Evolutionary conservation across 2,329 filamentous ascomycete genomes (phyloP).

Genomic region (Metarhizium anisopliae): DNA sequence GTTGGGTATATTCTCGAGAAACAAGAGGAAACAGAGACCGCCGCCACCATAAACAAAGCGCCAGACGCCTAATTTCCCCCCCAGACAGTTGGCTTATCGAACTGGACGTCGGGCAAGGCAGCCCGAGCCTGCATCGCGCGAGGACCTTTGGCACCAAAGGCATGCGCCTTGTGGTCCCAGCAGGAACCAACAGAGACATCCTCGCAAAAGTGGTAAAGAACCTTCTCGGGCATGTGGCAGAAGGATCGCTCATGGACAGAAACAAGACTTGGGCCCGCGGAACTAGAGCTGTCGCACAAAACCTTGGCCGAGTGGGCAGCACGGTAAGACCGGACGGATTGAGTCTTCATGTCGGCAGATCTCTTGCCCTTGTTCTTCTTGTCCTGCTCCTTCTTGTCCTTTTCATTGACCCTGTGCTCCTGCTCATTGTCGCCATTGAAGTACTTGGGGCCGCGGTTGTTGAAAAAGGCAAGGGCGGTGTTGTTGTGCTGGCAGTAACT

Average conservation of each 20-base stretch:
- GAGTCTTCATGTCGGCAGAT: not conserved
- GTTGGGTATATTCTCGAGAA: no score
- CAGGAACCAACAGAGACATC: not conserved
- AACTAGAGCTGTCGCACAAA: not conserved
- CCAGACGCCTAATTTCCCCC: not conserved
- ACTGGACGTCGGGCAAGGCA: not conserved
- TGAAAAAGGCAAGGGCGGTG: not conserved
- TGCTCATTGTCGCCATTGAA: not conserved
- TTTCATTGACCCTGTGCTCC: not conserved
- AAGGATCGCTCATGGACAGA: not conserved
- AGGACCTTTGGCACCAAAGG: not conserved
- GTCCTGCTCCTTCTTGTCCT: not conserved
- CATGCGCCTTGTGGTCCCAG: not conserved
- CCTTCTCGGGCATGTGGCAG: not conserved
- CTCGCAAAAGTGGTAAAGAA: not conserved
- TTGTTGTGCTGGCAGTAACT: not conserved
- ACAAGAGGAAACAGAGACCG: no score
- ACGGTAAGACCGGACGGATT: not conserved
- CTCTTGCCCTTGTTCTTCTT: not conserved
- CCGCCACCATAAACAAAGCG: no score
- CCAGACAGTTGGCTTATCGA: not conserved
- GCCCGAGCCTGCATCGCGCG: not conserved
- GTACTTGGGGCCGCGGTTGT: not conserved
- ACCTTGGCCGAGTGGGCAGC: not conserved
- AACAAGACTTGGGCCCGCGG: not conserved